These are phyloP conservation scores for Phialemoniopsis sp. DNA, from an alignment of 2,329 filamentous ascomycete species.

Conservation along the genomic window DNA sequence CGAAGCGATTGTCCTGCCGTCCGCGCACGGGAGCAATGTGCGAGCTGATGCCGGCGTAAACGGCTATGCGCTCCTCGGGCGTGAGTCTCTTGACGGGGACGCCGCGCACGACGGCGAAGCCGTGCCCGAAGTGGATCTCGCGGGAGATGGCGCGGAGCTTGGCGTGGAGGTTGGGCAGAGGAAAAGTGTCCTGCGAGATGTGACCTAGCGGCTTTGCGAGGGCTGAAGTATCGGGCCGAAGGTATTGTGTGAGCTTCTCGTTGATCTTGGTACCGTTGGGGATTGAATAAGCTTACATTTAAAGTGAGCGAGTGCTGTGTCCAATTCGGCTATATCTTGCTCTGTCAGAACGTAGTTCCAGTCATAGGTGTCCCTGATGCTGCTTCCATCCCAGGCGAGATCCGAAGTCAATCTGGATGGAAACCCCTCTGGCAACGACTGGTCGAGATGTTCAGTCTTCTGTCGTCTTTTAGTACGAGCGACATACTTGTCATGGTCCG, in stretches of 20 bases:
- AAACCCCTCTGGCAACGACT: conserved; percentile 43
- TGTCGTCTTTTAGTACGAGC: conserved; percentile 40
- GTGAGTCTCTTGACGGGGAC: conserved; percentile 46
- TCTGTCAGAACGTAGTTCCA: conserved; percentile 48
- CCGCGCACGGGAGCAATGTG: conserved; percentile 52
- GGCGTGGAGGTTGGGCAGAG: conserved; percentile 44
- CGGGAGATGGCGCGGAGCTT: conserved; percentile 45
- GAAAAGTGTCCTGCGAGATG: conserved; percentile 48
- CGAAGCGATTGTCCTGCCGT: conserved; percentile 42
- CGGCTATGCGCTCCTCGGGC: conserved; percentile 52
- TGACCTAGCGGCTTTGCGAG: conserved; percentile 31
- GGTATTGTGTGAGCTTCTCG: conserved; percentile 1
- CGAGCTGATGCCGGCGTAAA: conserved; percentile 56
- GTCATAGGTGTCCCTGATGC: conserved; percentile 40
- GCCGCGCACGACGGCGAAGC: conserved; percentile 59
- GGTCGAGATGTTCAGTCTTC: conserved; percentile 31
- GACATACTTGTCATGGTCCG: conserved; percentile 48
- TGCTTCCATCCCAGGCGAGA: conserved; percentile 54
- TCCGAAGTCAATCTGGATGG: conserved; percentile 41
- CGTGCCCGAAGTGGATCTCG: conserved; percentile 53
- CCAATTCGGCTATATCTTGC: conserved; percentile 45
- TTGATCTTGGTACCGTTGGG: not conserved
- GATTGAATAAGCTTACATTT: conserved; percentile 25
- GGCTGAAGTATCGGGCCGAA: conserved; percentile 13
- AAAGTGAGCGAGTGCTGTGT: conserved; percentile 33